Evolutionary conservation across 352 stramenopile genomes (phyloP), one percentile per base, ranked within the genome.

Genomic region (Globisporangium emineosum): DNA sequence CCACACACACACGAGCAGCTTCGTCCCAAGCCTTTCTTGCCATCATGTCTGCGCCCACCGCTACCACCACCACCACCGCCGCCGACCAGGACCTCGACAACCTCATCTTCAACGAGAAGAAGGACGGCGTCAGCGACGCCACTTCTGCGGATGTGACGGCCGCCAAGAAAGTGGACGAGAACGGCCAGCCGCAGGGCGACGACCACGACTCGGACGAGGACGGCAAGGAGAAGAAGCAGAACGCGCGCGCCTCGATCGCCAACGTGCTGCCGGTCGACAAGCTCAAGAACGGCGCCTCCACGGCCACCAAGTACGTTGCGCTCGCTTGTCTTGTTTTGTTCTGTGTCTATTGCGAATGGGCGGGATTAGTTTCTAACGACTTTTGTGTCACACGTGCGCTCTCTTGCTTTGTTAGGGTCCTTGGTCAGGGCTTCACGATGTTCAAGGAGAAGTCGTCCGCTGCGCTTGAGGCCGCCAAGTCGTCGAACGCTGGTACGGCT

Each of bases 211-310:
- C 75, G 54, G 78, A 71, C 33, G 71, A 79, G 57, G 73, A 85
- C 61, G 66, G 68, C 40, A 69, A 79, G 29, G 79, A 79, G 27
- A 77, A 77, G 60, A 88, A 91, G 68, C 57, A 65, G n/a, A 47
- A 47, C 17, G 73, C 81, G 45, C 77, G 79, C 52, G 77, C 86
- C 9, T 94, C 87, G 1, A 50, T 96, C 19, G 76, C 72, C 57
- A 94, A 96, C 60, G 85, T 92, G 12, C 67, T 96, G 25, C 87
- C 87, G 0, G 83, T 96, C 27, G 87, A 96, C 64, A 93, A 93
- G 76, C 75, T 96, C 66, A 96, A 96, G 81, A 96, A 96, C 65
- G 87, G 87, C 55, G 87, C 87, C 5, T 83, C 72, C 32, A 93
- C 81, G 1, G 87, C 87, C 32, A 79, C 77, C 56, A 93, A 92